A percentile compares a stretch with the other conserved stretches of the same genome.
phyloP scores from a whole-genome alignment of 805 yeast species.

The Candida railenensis region DNA sequence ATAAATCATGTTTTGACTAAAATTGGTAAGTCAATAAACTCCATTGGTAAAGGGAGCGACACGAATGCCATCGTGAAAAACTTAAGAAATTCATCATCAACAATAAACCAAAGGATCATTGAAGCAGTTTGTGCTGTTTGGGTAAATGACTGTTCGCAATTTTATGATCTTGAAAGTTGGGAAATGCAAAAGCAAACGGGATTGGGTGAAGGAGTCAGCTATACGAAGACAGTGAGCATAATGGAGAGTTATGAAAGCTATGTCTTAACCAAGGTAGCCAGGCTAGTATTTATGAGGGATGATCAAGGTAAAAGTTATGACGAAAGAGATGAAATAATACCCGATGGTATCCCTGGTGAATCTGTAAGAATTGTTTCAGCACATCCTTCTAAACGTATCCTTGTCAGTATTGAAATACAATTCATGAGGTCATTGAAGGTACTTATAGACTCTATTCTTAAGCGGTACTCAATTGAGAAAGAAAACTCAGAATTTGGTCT shows the following conservation, averaged over 20 bases:
- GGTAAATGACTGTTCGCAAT: constrained; percentile 46
- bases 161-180: constrained; percentile 44
- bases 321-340: constrained; percentile 10
- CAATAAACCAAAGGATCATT: constrained; percentile 36
- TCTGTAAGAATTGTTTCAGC: constrained; percentile 32
- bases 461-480: constrained; percentile 32
- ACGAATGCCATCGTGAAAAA: constrained; percentile 36
- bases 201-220: constrained; percentile 17
- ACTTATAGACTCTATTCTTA: constrained; percentile 40
- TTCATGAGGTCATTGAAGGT: constrained; percentile 44
- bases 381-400: constrained; percentile 38
- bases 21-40: constrained; percentile 30
- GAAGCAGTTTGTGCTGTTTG: constrained; percentile 44
- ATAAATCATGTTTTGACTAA: constrained; percentile 27
- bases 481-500: constrained; percentile 24
- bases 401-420: constrained; percentile 44
- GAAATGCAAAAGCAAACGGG: constrained; percentile 19
- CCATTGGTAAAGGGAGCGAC: constrained; percentile 33
- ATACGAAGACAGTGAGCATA: constrained; percentile 34
- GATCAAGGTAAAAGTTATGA: constrained; percentile 6
- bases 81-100: constrained; percentile 29
- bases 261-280: constrained; percentile 28
- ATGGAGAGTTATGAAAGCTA: constrained; percentile 36
- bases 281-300: constrained; percentile 20
- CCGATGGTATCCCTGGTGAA: constrained; percentile 25